Percentiles rank a stretch among this genome's conserved stretches.
Evolutionary conservation across 257 asterid species (phyloP).

Genomic region (Anisodus acutangulus): DNA sequence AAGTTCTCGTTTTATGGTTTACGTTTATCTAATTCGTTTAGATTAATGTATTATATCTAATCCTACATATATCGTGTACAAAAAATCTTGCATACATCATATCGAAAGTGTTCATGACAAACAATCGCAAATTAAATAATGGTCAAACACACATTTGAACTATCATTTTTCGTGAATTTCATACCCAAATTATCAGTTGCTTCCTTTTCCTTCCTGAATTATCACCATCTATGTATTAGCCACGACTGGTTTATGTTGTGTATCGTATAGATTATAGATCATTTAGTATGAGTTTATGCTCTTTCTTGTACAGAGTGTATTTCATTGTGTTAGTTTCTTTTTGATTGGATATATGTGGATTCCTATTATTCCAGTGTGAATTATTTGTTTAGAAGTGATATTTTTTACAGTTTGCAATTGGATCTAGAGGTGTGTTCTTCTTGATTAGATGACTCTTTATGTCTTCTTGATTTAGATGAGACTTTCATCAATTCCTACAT

Average conservation of each 20-base stretch:
- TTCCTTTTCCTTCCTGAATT: no score
- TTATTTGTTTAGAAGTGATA: conserved; percentile 4
- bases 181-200: no score
- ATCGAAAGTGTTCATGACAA: no score
- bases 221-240: no score
- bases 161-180: no score
- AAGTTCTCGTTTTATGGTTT: no score
- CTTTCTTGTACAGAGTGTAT: conserved; percentile 15
- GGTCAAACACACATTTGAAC: no score
- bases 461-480: background rate
- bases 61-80: no score
- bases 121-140: no score
- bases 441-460: background rate
- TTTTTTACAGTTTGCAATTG: background rate
- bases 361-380: background rate
- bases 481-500: background rate
- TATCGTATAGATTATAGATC: conserved; percentile 14
- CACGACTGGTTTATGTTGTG: background rate
- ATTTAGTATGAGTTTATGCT: conserved; percentile 12
- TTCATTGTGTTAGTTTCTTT: background rate
- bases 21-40: no score
- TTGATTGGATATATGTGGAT: conserved; percentile 5
- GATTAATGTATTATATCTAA: no score
- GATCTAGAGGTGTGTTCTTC: background rate
- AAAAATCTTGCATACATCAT: no score